These are phyloP conservation scores for Euptelea pleiosperma DNA, from an alignment of 164 flowering plant species.

Conservation along the genomic window DNA sequence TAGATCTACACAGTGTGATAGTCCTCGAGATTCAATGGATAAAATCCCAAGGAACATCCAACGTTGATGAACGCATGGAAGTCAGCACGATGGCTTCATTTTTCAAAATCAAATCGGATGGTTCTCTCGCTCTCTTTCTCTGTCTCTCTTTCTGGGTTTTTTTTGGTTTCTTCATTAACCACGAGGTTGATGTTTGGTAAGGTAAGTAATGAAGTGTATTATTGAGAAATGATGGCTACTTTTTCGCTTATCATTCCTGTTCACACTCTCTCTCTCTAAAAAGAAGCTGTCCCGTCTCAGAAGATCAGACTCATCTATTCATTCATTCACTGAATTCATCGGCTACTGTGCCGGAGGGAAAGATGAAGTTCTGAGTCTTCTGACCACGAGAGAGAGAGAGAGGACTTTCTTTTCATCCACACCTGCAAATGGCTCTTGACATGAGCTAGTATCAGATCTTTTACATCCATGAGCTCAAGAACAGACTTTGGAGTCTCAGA, in stretches of 20 bases:
- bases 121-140: not conserved
- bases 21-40: not conserved
- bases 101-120: conserved; percentile 6
- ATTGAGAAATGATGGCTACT: conserved; percentile 64
- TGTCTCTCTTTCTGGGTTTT: conserved; percentile 8
- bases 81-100: not conserved
- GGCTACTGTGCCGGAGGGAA: conserved; percentile 39
- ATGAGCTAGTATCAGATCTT: conserved; percentile 65
- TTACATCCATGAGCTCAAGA: conserved; percentile 71
- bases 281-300: conserved; percentile 31
- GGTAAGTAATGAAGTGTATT: conserved; percentile 34
- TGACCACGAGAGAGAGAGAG: conserved; percentile 13
- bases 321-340: conserved; percentile 32
- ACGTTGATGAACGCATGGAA: not conserved
- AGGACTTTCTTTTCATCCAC: not conserved
- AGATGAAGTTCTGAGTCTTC: conserved; percentile 10
- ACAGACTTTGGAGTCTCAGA: conserved; percentile 55
- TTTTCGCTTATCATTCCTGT: conserved; percentile 30
- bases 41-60: not conserved
- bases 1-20: not conserved
- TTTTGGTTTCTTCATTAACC: conserved; percentile 34
- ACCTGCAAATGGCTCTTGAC: conserved; percentile 80
- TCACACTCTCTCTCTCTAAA: conserved; percentile 17
- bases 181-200: conserved; percentile 48
- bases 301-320: conserved; percentile 20